Percentiles rank a stretch among this genome's conserved stretches.
Evolutionary conservation across 345 rosid species (phyloP).

Genomic region (Nasturtium officinale): DNA sequence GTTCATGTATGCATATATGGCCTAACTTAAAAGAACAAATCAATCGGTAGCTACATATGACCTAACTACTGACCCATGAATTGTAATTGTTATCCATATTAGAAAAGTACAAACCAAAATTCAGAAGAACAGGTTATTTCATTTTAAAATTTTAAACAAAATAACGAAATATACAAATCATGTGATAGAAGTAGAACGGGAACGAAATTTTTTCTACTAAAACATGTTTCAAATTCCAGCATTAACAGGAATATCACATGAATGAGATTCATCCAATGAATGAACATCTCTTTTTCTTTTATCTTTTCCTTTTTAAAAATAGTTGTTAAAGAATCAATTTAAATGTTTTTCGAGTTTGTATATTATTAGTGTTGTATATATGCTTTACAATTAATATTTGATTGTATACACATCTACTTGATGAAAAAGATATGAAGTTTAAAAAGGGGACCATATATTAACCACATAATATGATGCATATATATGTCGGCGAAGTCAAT

Average conservation of each 20-base stretch:
- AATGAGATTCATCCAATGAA: neutral
- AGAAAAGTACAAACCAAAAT: neutral
- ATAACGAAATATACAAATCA: neutral
- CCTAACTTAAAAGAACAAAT: neutral
- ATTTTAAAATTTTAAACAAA: neutral
- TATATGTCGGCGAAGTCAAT: conserved; percentile 38
- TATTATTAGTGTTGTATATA: neutral
- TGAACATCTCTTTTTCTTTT: neutral
- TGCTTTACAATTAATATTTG: neutral
- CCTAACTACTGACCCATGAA: conserved; percentile 25
- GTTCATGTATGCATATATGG: neutral
- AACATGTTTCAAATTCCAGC: neutral
- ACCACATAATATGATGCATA: neutral
- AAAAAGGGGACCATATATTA: conserved; percentile 2
- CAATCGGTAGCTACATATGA: conserved; percentile 21
- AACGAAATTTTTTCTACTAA: neutral
- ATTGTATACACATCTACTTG: neutral
- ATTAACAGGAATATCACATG: neutral
- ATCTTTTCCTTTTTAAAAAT: too few relatives aligned
- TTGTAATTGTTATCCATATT: neutral
- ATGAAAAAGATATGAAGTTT: neutral
- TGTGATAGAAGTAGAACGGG: neutral
- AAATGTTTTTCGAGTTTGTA: neutral
- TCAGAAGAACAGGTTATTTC: neutral
- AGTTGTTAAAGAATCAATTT: too few relatives aligned